Evolutionary conservation across 2,329 filamentous ascomycete genomes (phyloP).

Genomic region (Cladophialophora psammophila): DNA sequence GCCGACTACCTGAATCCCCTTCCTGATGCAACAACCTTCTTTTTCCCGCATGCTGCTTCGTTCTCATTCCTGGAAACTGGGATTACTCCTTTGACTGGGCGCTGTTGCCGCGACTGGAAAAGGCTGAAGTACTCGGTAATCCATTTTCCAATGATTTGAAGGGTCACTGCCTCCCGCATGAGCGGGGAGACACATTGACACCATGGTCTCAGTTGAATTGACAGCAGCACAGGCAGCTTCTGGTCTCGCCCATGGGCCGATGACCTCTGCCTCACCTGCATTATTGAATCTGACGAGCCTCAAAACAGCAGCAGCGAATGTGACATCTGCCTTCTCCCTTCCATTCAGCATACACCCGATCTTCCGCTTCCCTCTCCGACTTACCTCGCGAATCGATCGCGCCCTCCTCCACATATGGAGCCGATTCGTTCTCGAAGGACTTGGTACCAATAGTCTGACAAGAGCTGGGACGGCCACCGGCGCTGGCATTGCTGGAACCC

Average conservation of each 20-base stretch:
- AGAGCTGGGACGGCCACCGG: slow-evolving; percentile 41
- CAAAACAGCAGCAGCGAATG: slow-evolving; percentile 26
- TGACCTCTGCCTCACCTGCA: slow-evolving; percentile 21
- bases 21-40: neutral
- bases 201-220: slow-evolving; percentile 36
- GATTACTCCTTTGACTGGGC: neutral
- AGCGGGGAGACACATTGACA: slow-evolving; percentile 29
- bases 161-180: slow-evolving; percentile 14
- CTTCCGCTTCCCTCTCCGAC: slow-evolving; percentile 48
- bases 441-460: slow-evolving; percentile 43
- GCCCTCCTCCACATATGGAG: slow-evolving; percentile 48
- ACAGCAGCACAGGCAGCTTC: slow-evolving; percentile 31
- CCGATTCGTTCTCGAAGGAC: slow-evolving; percentile 40
- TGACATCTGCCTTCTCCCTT: slow-evolving; percentile 39
- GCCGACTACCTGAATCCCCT: neutral
- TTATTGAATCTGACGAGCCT: slow-evolving; percentile 25
- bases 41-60: neutral
- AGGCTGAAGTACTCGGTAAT: neutral
- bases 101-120: slow-evolving; percentile 1
- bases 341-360: slow-evolving; percentile 45
- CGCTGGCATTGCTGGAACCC: slow-evolving; percentile 50
- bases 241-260: slow-evolving; percentile 15
- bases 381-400: slow-evolving; percentile 47
- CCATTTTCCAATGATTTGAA: slow-evolving; percentile 27
- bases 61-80: neutral